phyloP scores from a whole-genome alignment of 1,284 basidiomycete genomes.

The Waitea zeae region DNA sequence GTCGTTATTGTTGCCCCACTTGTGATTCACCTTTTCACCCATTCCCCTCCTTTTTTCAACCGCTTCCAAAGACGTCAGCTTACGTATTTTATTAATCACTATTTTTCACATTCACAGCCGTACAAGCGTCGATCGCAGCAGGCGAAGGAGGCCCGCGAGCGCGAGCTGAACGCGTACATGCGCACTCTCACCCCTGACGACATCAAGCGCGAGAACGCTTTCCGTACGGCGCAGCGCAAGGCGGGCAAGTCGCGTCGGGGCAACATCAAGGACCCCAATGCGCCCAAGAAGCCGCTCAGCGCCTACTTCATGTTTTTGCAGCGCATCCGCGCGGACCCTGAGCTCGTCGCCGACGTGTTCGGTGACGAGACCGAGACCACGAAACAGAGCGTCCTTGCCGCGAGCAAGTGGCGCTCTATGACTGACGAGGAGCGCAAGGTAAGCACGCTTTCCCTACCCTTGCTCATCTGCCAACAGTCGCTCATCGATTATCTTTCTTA shows the following conservation, averaged over 20 bases:
- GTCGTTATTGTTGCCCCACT: not conserved
- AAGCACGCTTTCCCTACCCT: conserved; percentile 9
- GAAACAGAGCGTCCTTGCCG: conserved; percentile 86
- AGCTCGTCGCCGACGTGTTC: conserved; percentile 66
- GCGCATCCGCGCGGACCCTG: conserved; percentile 62
- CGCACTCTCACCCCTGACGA: conserved; percentile 84
- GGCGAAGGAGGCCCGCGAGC: conserved; percentile 72
- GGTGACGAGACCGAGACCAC: conserved; percentile 91
- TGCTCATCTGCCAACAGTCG: conserved; percentile 2
- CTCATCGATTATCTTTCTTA: conserved; percentile 5
- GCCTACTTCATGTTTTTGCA: conserved; percentile 95
- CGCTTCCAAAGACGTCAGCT: conserved; percentile 6
- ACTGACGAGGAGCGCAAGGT: conserved; percentile 86
- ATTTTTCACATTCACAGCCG: conserved; percentile 37
- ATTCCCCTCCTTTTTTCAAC: conserved; percentile 6
- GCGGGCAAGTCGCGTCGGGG: conserved; percentile 86
- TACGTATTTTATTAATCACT: conserved; percentile 11
- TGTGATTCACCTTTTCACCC: conserved; percentile 4
- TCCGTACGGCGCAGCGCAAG: conserved; percentile 82
- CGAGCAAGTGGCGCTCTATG: conserved; percentile 83
- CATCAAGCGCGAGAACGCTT: conserved; percentile 87
- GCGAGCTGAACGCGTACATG: conserved; percentile 76
- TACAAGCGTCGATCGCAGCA: conserved; percentile 71
- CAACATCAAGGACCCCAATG: conserved; percentile 94
- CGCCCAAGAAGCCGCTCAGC: conserved; percentile 88